Evolutionary conservation across 208 protist species (phyloP).

Genomic region (Balamuthia mandrillaris): DNA sequence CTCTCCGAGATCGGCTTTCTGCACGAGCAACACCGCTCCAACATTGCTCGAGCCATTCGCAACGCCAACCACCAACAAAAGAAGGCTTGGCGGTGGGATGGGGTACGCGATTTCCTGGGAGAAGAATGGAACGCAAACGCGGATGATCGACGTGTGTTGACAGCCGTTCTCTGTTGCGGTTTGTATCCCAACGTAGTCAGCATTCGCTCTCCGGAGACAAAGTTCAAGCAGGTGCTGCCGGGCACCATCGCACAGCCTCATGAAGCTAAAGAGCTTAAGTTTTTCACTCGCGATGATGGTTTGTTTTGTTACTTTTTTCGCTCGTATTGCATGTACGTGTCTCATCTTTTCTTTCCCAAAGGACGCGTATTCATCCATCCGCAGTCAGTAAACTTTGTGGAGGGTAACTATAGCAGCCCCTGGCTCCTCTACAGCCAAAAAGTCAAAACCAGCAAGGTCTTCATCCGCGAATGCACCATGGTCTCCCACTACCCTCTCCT

Average conservation of each 20-base stretch:
- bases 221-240: background rate
- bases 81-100: background rate
- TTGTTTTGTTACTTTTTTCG: background rate
- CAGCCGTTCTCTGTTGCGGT: conserved; percentile 86
- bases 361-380: conserved; percentile 33
- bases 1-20: conserved; percentile 31
- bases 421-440: conserved; percentile 90
- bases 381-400: conserved; percentile 16
- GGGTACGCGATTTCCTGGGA: background rate
- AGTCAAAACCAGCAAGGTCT: conserved; percentile 85
- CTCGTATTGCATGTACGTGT: background rate
- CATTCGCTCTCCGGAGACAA: background rate
- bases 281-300: conserved; percentile 29
- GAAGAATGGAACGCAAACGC: background rate
- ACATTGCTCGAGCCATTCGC: background rate
- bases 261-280: conserved; percentile 24
- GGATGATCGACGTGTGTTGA: conserved; percentile 60
- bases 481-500: conserved; percentile 86
- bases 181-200: conserved; percentile 89
- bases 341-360: background rate
- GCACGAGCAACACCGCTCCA: no score
- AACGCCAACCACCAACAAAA: background rate
- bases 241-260: conserved; percentile 30
- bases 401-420: background rate
- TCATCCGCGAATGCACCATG: conserved; percentile 83